Conservation (phyloP, 1,139 yeast species). For the Taphrina flavorubra region DNA sequence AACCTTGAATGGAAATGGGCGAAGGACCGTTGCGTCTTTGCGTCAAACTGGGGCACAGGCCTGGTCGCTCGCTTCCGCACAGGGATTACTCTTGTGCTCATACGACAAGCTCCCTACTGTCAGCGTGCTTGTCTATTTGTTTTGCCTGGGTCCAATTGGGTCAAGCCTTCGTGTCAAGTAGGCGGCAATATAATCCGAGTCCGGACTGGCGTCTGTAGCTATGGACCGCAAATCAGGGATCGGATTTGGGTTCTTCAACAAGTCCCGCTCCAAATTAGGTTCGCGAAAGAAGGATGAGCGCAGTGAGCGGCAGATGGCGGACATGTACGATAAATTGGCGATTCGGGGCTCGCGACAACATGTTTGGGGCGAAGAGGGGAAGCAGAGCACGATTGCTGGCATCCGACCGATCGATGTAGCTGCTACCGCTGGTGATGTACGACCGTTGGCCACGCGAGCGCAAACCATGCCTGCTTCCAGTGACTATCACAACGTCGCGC, state of each 20-base stretch:
- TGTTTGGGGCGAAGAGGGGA: conserved; percentile 34
- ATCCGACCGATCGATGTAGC: neutral
- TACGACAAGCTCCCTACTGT: too few species aligned
- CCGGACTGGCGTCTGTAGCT: too few species aligned
- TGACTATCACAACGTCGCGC: conserved; percentile 2
- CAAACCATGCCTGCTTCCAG: conserved; percentile 6
- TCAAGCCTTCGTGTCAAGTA: neutral
- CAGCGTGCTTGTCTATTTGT: too few species aligned
- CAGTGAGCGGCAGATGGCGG: conserved; percentile 25
- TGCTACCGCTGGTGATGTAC: neutral
- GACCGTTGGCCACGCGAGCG: neutral
- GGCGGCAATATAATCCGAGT: too few species aligned
- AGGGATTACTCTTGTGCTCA: too few species aligned
- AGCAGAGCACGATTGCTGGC: neutral
- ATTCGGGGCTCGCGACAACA: conserved; percentile 29
- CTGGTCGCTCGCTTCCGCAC: too few species aligned
- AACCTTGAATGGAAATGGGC: too few species aligned
- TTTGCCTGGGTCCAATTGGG: too few species aligned
- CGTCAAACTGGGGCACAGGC: too few species aligned
- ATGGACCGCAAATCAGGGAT: conserved; percentile 34
- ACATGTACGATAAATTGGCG: conserved; percentile 33
- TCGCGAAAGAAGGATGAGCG: conserved; percentile 17
- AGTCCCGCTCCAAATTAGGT: conserved; percentile 3
- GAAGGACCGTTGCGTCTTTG: too few species aligned
- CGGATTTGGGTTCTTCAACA: conserved; percentile 36